phyloP scores from a whole-genome alignment of 768 basidiomycete genomes.

The Cantharellus anzutake region DNA sequence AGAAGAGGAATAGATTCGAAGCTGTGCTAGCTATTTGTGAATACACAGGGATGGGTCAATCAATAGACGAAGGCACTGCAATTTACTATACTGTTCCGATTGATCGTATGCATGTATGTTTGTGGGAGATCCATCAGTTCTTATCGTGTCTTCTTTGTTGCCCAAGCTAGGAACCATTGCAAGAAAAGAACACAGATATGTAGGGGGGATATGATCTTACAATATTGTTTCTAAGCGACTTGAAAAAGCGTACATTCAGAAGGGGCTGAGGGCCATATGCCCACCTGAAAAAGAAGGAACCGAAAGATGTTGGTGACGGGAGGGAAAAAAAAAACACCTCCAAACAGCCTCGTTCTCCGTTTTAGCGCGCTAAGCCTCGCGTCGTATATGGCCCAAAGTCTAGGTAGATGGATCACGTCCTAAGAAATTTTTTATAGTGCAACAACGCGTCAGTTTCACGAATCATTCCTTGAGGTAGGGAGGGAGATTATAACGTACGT shows the following conservation, averaged over 20 bases:
- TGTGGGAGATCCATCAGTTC: no score
- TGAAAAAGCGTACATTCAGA: neutral
- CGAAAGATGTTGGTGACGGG: slow-evolving; percentile 4
- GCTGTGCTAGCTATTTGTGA: no score
- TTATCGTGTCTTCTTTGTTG: no score
- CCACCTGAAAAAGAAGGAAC: neutral
- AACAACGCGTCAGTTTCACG: neutral
- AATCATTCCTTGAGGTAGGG: neutral
- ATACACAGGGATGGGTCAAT: no score
- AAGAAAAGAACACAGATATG: no score
- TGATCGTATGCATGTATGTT: no score
- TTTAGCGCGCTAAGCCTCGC: slow-evolving; percentile 5
- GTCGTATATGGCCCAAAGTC: slow-evolving; percentile 3
- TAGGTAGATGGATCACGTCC: slow-evolving; percentile 5
- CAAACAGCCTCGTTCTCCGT: slow-evolving; percentile 7
- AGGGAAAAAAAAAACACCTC: slow-evolving; percentile 2
- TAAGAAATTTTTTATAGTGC: neutral
- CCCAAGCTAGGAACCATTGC: no score
- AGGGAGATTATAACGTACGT: neutral
- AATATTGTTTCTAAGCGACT: no score
- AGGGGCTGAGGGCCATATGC: neutral
- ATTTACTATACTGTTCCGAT: no score
- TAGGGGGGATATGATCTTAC: no score
- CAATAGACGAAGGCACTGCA: no score
- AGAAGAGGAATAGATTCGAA: no score